Base-by-base conservation (phyloP, 2,329 filamentous ascomycete species). In the Stemphylium lycopersici region DNA sequence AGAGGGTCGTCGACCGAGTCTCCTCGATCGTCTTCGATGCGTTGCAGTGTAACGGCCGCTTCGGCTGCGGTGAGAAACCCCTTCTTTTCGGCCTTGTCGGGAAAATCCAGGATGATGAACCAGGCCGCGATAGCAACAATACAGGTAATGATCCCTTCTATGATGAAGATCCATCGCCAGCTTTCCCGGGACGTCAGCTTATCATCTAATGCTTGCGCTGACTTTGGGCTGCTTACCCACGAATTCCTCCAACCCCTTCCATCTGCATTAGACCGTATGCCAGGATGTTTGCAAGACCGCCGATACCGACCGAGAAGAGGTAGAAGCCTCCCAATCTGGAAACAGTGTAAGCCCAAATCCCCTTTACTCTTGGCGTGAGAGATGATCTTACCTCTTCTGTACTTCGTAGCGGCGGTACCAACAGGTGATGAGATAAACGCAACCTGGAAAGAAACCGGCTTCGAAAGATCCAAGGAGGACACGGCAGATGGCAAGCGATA, bases 161-260 rank as follows among this genome's bases (percentile, higher is more conserved):
- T 56, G 26, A 67, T 62, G 48, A 72, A 69, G 26, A 70, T 70
- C 67, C 68, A 71, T 10, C 55, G 58, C 69, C 69, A 71, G 20
- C 68, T 44, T 12, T 13, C 3, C 2, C 6, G 10, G n/a, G 13
- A 16, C 7, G 38, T 41, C 38, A 41, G 22, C 38, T 26, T 11
- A 16, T n/a, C 11, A 7, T 16, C 18, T n/a, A 15, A 26, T 26
- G 18, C 18, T 5, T 3, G 31, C 2, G 11, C 10, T 15, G 41
- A 15, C 4, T 15, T 7, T 24, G 4, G 11, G 18, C 10, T 36
- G 10, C 42, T 36, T 45, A 45, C 42, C 42, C 68, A 0, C 63
- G 57, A 4, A 69, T 33, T 2, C 61, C 63, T 2, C 48, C 56
- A 8, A 55, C 32, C 6, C 68, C 68, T 48, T 69, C 62, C 63